Conservation (phyloP, 164 flowering plant species). For the Vitis amurensis region DNA sequence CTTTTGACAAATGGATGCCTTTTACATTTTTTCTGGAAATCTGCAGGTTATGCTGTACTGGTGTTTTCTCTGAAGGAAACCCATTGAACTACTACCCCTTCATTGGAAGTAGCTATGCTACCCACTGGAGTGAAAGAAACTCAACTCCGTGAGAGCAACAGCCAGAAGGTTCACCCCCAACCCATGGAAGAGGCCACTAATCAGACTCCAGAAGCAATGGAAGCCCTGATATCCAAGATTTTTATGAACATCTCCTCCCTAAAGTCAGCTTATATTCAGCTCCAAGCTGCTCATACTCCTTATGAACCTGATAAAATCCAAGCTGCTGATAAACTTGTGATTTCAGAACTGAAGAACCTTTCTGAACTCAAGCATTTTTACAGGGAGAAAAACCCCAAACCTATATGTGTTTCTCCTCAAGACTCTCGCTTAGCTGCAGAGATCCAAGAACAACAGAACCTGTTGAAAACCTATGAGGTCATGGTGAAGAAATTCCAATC, state of each 20-base stretch:
- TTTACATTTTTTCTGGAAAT: conserved; percentile 1
- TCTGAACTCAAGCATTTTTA: conserved; percentile 90
- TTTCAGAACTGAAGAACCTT: conserved; percentile 77
- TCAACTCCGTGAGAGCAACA: conserved; percentile 75
- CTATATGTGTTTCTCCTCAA: conserved; percentile 70
- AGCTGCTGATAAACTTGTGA: conserved; percentile 87
- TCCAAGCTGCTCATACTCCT: conserved; percentile 94
- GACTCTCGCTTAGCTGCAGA: conserved; percentile 90
- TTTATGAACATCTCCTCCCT: conserved; percentile 81
- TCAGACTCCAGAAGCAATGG: conserved; percentile 75
- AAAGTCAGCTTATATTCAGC: conserved; percentile 89
- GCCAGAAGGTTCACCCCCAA: conserved; percentile 96
- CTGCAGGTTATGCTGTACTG: conserved; percentile 29
- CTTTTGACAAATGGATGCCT: neutral
- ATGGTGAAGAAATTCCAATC: conserved; percentile 98
- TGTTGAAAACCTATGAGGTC: conserved; percentile 89
- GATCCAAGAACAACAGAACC: conserved; percentile 88
- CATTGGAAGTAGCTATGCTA: conserved; percentile 71
- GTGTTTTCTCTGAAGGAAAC: conserved; percentile 30
- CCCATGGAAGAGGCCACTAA: conserved; percentile 84
- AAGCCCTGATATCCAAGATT: conserved; percentile 67
- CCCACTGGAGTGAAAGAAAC: conserved; percentile 70
- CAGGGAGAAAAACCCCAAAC: conserved; percentile 81
- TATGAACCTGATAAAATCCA: conserved; percentile 94
- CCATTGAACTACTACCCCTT: conserved; percentile 15